Conservation (phyloP, 139 green algal genomes). For the Chlorella ohadii region DNA sequence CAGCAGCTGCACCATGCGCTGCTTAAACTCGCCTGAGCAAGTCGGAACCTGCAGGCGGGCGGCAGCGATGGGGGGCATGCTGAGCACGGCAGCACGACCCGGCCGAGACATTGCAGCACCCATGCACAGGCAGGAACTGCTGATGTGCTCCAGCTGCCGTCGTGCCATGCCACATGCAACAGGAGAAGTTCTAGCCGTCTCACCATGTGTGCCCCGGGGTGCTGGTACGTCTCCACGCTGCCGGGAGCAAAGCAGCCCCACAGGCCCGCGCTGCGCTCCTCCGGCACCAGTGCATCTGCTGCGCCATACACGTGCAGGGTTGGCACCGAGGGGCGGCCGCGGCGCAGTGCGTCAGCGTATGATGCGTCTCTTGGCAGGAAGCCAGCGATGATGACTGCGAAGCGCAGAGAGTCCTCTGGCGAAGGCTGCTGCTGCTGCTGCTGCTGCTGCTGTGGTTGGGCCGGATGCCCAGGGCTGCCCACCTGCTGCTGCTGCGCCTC, state of each 20-base stretch:
- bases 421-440: constrained; percentile 1
- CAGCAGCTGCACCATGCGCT: constrained; percentile 43
- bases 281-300: constrained; percentile 54
- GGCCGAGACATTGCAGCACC: no score
- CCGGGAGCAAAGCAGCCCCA: constrained; percentile 40
- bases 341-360: constrained; percentile 43
- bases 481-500: neutral
- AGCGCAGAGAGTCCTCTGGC: neutral
- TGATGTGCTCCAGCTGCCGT: no score
- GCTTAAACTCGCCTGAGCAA: constrained; percentile 61
- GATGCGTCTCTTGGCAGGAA: constrained; percentile 62
- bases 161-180: neutral
- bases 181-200: neutral
- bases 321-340: neutral
- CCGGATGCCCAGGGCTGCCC: neutral
- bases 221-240: neutral
- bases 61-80: no score
- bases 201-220: constrained; percentile 60
- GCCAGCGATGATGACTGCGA: constrained; percentile 43
- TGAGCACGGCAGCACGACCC: no score
- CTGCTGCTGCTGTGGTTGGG: neutral
- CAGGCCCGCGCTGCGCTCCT: constrained; percentile 48
- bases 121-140: no score
- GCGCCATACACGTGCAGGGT: constrained; percentile 54
- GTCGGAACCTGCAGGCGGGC: constrained; percentile 50